Percentiles rank a stretch among this genome's conserved stretches.
Evolutionary conservation across 768 basidiomycete genomes (phyloP).

Genomic region (Cystofilobasidium macerans): DNA sequence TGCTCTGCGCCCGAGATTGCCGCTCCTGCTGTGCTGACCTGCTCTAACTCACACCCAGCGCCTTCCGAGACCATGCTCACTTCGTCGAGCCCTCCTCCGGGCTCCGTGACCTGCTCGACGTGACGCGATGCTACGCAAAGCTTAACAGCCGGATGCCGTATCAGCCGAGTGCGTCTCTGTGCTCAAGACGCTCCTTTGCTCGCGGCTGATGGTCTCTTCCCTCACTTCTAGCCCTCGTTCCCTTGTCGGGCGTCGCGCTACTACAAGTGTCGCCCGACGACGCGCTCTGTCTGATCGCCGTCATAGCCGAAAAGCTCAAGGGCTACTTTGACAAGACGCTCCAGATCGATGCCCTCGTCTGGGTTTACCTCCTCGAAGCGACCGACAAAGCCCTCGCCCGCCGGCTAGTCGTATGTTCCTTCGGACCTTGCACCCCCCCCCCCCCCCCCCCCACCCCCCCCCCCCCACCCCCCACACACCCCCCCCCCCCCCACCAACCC

Average conservation of each 20-base stretch:
- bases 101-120: slow-evolving; percentile 14
- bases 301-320: slow-evolving; percentile 9
- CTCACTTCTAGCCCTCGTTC: neutral
- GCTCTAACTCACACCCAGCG: slow-evolving; percentile 1
- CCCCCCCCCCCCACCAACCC: too few species aligned
- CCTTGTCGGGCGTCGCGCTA: slow-evolving; percentile 8
- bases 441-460: neutral
- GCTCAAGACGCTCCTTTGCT: neutral
- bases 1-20: neutral
- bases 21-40: neutral
- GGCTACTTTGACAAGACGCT: slow-evolving; percentile 19
- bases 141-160: slow-evolving; percentile 12
- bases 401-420: slow-evolving; percentile 15
- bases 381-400: slow-evolving; percentile 18
- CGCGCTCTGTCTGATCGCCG: slow-evolving; percentile 15
- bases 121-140: slow-evolving; percentile 11
- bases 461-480: neutral
- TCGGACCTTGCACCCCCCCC: neutral
- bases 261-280: slow-evolving; percentile 17
- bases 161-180: slow-evolving; percentile 4
- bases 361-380: slow-evolving; percentile 16
- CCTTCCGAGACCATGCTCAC: slow-evolving; percentile 18
- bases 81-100: slow-evolving; percentile 21
- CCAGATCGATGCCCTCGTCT: slow-evolving; percentile 19
- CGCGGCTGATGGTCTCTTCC: neutral